Evolutionary conservation across 1,284 basidiomycete species (phyloP).

Genomic region (Megacollybia platyphylla): DNA sequence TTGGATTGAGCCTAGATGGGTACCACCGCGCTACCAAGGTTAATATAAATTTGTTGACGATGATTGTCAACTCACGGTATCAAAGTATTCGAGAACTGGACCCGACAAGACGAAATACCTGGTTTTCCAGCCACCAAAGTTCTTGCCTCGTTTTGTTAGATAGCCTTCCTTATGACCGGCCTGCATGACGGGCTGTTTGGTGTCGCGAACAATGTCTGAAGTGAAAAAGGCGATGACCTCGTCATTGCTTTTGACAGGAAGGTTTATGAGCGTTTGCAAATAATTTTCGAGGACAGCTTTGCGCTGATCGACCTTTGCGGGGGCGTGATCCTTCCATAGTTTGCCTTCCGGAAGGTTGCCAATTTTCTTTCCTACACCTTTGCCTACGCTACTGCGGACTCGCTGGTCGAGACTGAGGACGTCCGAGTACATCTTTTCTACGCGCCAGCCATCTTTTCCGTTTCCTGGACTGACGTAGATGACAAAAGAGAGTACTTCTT

Average conservation of each 20-base stretch:
- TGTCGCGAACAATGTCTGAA: constrained; percentile 71
- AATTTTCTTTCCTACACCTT: constrained; percentile 67
- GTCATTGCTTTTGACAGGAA: constrained; percentile 80
- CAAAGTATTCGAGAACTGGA: constrained; percentile 85
- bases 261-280: constrained; percentile 73
- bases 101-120: constrained; percentile 89
- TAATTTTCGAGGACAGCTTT: constrained; percentile 85
- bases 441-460: constrained; percentile 70
- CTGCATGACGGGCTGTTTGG: constrained; percentile 63
- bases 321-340: constrained; percentile 94
- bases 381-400: constrained; percentile 51
- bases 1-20: constrained; percentile 79
- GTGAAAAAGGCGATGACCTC: constrained; percentile 90
- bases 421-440: constrained; percentile 91
- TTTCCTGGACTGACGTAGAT: constrained; percentile 55
- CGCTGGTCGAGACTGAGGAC: constrained; percentile 76
- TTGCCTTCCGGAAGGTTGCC: constrained; percentile 79
- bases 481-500: constrained; percentile 78
- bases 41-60: constrained; percentile 8
- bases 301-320: constrained; percentile 89
- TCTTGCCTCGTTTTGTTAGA: constrained; percentile 92
- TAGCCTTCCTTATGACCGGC: constrained; percentile 91
- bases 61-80: constrained; percentile 54
- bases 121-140: constrained; percentile 94
- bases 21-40: constrained; percentile 65